Evolutionary conservation across 371 early-diverging fungal genomes (phyloP), one percentile per base, ranked within the genome.

Genomic region (Rhizomucor pusillus): DNA sequence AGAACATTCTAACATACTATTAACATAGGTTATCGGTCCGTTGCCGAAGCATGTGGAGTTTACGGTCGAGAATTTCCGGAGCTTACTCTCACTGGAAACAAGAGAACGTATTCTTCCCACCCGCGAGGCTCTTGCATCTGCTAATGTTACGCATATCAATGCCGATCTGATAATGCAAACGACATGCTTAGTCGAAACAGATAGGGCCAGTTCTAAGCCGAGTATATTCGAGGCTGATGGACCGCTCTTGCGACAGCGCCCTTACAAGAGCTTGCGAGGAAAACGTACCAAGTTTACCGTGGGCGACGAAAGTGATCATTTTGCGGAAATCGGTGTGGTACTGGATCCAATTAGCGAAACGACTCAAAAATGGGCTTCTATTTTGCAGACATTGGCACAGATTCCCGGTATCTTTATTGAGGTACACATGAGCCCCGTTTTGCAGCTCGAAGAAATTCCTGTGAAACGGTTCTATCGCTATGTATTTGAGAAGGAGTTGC

Each of bases 401-500:
- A 50, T 91, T 40, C 77, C 85, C 1, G 77, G 81, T 19, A 82
- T 88, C 6, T 73, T 76, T 51, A 71, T 92, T 6, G 69, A 84
- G 35, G 57, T 92, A 11, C 67, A 81, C 45, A 58, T 93, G 22
- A 83, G 79, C 46, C 90, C 93, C 10, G 36, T 53, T 0, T 33
- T 59, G 0, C 52, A 60, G 4, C 19, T 85, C 19, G 68, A 67
- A 1, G 84, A 88, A 52, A 59, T 89, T 12, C 93, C 94, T 0
- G 56, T 93, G 16, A 89, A 88, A 54, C 80, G 92, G 10, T 95
- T 95, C 72, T 95, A 94, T 63, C 87, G 95, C 19, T 94, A 90
- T 64, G 88, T 92, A n/a, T 77, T 89, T 57, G 79, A 78, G 11
- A 58, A 71, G 6, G 75, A 80, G 34, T 80, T 81, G 5, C 66